Percentiles rank a stretch among this genome's conserved stretches.
Conservation (phyloP, 2,329 filamentous ascomycete genomes). For the Elsinoe batatas region DNA sequence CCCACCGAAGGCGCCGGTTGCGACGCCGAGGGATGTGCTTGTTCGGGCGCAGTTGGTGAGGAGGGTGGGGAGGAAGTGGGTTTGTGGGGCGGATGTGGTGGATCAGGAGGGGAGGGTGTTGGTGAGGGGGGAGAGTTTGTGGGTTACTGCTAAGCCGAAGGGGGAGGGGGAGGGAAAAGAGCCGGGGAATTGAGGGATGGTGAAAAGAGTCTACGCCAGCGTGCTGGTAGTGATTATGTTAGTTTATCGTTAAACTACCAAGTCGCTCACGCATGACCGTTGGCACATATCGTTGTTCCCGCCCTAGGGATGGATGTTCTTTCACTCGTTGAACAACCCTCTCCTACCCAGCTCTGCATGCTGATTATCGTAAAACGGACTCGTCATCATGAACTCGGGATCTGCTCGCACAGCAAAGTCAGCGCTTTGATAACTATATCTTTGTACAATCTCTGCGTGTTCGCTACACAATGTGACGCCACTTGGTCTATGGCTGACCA, state of each 20-base stretch:
- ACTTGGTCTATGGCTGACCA: background rate
- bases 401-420: slow-evolving; percentile 15
- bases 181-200: too few relatives aligned
- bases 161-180: too few relatives aligned
- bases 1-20: too few relatives aligned
- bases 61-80: slow-evolving; percentile 43
- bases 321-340: background rate
- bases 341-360: slow-evolving; percentile 4
- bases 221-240: too few relatives aligned
- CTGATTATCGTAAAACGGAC: slow-evolving; percentile 18
- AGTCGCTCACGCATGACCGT: slow-evolving; percentile 15
- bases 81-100: background rate
- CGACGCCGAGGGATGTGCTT: slow-evolving; percentile 60
- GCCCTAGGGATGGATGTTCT: too few relatives aligned
- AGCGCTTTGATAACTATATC: background rate
- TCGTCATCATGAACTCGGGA: slow-evolving; percentile 23
- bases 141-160: slow-evolving; percentile 32
- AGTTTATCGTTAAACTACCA: too few relatives aligned
- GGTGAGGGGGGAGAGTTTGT: slow-evolving; percentile 25
- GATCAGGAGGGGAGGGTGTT: slow-evolving; percentile 10
- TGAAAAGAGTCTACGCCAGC: too few relatives aligned
- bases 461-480: background rate
- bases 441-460: background rate
- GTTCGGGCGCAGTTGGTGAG: slow-evolving; percentile 55
- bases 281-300: background rate